Evolutionary conservation across 1,284 basidiomycete genomes (phyloP).

Genomic region (Irpex sp.): DNA sequence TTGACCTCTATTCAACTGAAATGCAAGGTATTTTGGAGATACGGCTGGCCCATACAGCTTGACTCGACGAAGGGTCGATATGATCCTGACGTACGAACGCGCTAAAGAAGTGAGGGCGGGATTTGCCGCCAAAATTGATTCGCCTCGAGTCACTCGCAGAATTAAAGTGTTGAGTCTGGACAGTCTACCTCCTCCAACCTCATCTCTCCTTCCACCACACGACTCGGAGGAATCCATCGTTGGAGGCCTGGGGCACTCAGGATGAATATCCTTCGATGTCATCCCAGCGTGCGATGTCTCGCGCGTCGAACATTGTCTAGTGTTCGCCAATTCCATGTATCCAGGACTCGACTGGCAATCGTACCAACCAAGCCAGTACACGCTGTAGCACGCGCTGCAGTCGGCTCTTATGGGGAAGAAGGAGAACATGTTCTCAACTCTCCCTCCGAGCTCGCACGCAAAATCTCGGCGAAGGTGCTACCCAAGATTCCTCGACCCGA

Average conservation of each 20-base stretch:
- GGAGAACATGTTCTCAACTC: constrained; percentile 85
- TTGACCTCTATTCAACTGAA: too few relatives aligned
- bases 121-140: constrained; percentile 2
- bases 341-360: constrained; percentile 26
- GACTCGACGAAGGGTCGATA: background rate
- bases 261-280: constrained; percentile 18
- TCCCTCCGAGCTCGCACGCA: constrained; percentile 88
- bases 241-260: constrained; percentile 5
- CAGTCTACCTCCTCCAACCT: background rate
- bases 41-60: background rate
- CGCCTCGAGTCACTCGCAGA: background rate
- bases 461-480: constrained; percentile 87
- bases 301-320: constrained; percentile 13
- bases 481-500: constrained; percentile 84
- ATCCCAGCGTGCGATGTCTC: constrained; percentile 18
- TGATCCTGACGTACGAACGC: background rate
- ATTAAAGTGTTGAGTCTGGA: background rate
- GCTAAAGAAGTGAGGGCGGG: background rate
- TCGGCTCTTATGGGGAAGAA: constrained; percentile 42
- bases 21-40: background rate
- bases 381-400: constrained; percentile 28
- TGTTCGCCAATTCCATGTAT: constrained; percentile 31
- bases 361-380: constrained; percentile 37
- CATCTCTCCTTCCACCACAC: background rate
- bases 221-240: background rate